phyloP scores from a whole-genome alignment of 352 stramenopile genomes.

The Phytopythium chamaehyphon region DNA sequence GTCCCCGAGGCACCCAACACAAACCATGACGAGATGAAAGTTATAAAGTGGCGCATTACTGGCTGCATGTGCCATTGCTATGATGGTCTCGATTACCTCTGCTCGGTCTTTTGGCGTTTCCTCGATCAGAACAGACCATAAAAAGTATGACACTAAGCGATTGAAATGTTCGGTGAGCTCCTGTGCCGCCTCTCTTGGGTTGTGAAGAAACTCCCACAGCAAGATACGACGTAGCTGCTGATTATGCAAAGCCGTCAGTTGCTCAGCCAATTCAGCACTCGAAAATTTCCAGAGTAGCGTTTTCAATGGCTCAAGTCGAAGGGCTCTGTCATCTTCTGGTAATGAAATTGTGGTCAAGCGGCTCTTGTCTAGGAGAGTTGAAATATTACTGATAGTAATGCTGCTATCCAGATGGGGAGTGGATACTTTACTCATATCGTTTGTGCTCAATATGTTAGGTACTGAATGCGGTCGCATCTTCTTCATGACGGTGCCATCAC shows the following conservation, averaged over 20 bases:
- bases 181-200: slow-evolving; percentile 39
- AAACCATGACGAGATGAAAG: slow-evolving; percentile 79
- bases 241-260: slow-evolving; percentile 67
- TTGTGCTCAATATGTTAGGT: slow-evolving; percentile 42
- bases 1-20: slow-evolving; percentile 68
- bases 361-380: no score
- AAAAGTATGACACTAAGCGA: slow-evolving; percentile 55
- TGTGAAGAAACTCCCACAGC: slow-evolving; percentile 57
- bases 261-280: slow-evolving; percentile 50
- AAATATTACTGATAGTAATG: neutral
- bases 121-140: slow-evolving; percentile 73
- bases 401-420: no score
- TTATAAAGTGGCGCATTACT: slow-evolving; percentile 48
- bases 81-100: slow-evolving; percentile 69
- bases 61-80: slow-evolving; percentile 48
- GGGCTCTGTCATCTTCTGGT: neutral
- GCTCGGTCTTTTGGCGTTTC: slow-evolving; percentile 63
- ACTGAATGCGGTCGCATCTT: slow-evolving; percentile 68
- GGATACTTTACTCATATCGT: slow-evolving; percentile 19
- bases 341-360: neutral
- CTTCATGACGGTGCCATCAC: slow-evolving; percentile 5
- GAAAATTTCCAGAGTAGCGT: slow-evolving; percentile 47
- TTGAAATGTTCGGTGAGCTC: slow-evolving; percentile 64
- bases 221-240: slow-evolving; percentile 36
- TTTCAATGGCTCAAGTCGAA: slow-evolving; percentile 26